Conservation (phyloP, 306 rosid species). For the Canavalia gladiata region DNA sequence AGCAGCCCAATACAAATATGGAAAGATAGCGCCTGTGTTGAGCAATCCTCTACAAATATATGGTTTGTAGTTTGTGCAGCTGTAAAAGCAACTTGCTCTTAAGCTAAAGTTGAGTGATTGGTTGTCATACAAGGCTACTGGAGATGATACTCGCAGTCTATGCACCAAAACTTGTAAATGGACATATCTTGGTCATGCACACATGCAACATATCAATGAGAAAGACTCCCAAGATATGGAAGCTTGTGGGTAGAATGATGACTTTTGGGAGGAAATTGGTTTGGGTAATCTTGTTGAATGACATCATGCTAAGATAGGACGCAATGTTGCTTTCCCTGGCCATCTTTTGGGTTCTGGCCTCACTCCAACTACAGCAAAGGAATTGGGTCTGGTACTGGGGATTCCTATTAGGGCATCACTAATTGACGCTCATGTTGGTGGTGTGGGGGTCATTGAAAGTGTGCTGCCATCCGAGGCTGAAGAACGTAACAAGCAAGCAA, state of each 20-base stretch:
- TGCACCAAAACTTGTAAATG: slow-evolving; percentile 98
- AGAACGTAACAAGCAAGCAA: slow-evolving; percentile 70
- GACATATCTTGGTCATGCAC: slow-evolving; percentile 99
- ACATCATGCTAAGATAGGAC: slow-evolving; percentile 98
- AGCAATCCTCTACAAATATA: slow-evolving; percentile 99
- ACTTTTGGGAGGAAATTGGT: slow-evolving; percentile 99
- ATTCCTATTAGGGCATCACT: slow-evolving; percentile 94
- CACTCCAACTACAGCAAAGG: slow-evolving; percentile 90
- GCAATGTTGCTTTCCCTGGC: slow-evolving; percentile 98
- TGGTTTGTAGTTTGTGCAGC: slow-evolving; percentile 97
- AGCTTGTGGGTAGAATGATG: slow-evolving; percentile 99
- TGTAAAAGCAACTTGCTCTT: slow-evolving; percentile 81
- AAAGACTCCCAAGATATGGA: slow-evolving; percentile 85
- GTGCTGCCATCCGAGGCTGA: slow-evolving; percentile 59
- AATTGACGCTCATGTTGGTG: slow-evolving; percentile 99
- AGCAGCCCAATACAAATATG: slow-evolving; percentile 97
- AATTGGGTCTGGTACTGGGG: slow-evolving; percentile 83
- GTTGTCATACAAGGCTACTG: slow-evolving; percentile 98
- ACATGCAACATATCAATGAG: slow-evolving; percentile 79
- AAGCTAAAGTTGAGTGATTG: slow-evolving; percentile 90
- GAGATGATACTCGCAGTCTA: slow-evolving; percentile 96
- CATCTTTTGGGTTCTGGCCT: slow-evolving; percentile 97
- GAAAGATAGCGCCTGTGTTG: slow-evolving; percentile 79
- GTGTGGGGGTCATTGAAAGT: slow-evolving; percentile 96
- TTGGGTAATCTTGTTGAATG: slow-evolving; percentile 94